Evolutionary conservation across 345 rosid genomes (phyloP).

Genomic region (Eucalyptus brandiana): DNA sequence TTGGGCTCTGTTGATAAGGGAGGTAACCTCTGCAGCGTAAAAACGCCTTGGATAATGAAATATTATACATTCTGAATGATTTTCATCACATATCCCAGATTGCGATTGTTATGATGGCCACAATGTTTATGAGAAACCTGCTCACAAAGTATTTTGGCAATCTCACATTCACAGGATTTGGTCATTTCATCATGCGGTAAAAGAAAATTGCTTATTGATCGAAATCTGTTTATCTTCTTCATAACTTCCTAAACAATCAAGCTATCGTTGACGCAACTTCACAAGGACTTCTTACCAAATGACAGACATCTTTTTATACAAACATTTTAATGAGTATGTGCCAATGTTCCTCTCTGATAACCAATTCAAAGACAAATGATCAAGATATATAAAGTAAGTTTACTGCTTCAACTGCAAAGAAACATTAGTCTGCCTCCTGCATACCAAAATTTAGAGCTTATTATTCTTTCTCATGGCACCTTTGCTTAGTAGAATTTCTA

Average conservation of each 20-base stretch:
- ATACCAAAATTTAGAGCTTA: background rate
- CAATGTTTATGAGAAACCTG: background rate
- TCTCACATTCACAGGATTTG: background rate
- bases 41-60: background rate
- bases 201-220: background rate
- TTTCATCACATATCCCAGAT: background rate
- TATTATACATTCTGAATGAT: background rate
- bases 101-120: background rate
- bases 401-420: background rate
- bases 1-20: slow-evolving; percentile 85
- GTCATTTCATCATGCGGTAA: background rate
- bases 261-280: background rate
- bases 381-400: background rate
- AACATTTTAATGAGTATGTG: background rate
- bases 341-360: background rate
- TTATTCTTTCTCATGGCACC: background rate
- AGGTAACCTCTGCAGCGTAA: slow-evolving; percentile 70
- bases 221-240: background rate
- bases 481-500: background rate
- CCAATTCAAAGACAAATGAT: background rate
- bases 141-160: background rate
- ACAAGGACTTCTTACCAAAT: background rate
- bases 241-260: background rate
- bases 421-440: background rate
- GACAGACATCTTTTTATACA: background rate